Percentiles rank a stretch among this genome's conserved stretches.
These are phyloP conservation scores for Chlorella sorokiniana DNA, from an alignment of 139 green algal species.

Conservation along the genomic window DNA sequence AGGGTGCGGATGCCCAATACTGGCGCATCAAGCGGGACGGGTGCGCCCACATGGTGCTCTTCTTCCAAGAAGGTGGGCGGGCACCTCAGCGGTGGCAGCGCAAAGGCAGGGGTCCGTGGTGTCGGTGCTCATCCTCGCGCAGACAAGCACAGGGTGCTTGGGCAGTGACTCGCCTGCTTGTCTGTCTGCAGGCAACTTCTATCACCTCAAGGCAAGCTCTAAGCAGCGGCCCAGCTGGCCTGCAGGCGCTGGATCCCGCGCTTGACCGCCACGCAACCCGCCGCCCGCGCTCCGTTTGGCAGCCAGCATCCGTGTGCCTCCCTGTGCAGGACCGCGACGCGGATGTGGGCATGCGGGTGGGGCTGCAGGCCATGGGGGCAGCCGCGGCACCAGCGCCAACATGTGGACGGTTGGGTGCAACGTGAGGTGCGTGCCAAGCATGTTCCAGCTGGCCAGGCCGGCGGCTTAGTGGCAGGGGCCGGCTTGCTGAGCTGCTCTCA, in stretches of 20 bases:
- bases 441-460: not conserved
- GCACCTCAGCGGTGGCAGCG: not conserved
- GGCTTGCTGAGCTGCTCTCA: too few relatives aligned
- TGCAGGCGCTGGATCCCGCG: too few relatives aligned
- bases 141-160: too few relatives aligned
- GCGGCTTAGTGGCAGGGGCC: too few relatives aligned
- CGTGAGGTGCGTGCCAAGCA: conserved; percentile 13
- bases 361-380: conserved; percentile 15
- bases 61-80: conserved; percentile 49
- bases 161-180: not conserved
- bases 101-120: not conserved
- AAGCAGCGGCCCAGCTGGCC: not conserved
- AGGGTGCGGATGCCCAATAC: conserved; percentile 27
- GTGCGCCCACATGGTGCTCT: conserved; percentile 72
- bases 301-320: too few relatives aligned
- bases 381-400: conserved; percentile 44
- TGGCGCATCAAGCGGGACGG: conserved; percentile 57
- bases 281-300: too few relatives aligned
- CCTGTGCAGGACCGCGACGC: not conserved
- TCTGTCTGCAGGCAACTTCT: conserved; percentile 49
- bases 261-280: too few relatives aligned
- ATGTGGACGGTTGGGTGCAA: conserved; percentile 76
- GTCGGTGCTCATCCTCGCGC: not conserved
- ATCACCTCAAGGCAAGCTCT: conserved; percentile 62
- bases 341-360: conserved; percentile 16